These are phyloP conservation scores for Terfezia claveryi DNA, from an alignment of 495 filamentous ascomycete genomes.

Conservation along the genomic window DNA sequence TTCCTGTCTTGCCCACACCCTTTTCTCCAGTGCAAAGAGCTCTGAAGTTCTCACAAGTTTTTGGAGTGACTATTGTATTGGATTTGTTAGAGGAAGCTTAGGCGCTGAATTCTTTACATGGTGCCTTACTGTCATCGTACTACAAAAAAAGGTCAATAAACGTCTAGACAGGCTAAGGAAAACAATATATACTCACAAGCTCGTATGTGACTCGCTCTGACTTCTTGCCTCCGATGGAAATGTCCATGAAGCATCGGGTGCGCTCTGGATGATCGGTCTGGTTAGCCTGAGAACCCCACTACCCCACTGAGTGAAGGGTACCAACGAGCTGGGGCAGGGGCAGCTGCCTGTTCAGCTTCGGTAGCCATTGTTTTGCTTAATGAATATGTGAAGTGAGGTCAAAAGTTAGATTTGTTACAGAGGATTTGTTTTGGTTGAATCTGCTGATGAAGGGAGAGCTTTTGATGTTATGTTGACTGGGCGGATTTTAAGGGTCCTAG, in stretches of 20 bases:
- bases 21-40: conserved; percentile 84
- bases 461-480: too few species aligned
- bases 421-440: too few species aligned
- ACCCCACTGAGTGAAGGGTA: not conserved
- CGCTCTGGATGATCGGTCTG: conserved; percentile 6
- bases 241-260: conserved; percentile 65
- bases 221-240: conserved; percentile 49
- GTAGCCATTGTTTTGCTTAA: not conserved
- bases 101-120: too few species aligned
- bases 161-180: conserved; percentile 1
- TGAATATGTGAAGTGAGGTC: too few species aligned
- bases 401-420: too few species aligned
- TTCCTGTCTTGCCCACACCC: conserved; percentile 59
- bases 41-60: conserved; percentile 91
- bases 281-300: not conserved
- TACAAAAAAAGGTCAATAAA: conserved; percentile 15
- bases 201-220: conserved; percentile 62
- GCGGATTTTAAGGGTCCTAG: too few species aligned
- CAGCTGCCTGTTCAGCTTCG: not conserved
- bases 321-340: not conserved
- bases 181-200: conserved; percentile 32
- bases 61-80: conserved; percentile 46
- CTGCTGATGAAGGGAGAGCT: too few species aligned
- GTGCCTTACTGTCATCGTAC: conserved; percentile 48
- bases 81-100: not conserved